Base-by-base conservation (phyloP, 1,139 yeast species). In the Saccharomycopsis hybrid region DNA sequence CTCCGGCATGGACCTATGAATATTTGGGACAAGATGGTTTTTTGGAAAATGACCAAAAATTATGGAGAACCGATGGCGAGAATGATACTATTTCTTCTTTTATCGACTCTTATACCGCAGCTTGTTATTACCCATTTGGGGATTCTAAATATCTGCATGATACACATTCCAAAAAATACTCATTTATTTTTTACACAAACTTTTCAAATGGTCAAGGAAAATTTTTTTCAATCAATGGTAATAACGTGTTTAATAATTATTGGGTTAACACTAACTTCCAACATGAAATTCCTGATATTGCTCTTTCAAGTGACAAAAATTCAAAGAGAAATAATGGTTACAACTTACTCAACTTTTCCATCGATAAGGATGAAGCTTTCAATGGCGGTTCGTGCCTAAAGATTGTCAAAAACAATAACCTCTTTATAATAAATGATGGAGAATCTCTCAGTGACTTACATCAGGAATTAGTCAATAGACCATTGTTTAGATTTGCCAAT, bases 1-100 rank as follows among this genome's bases (percentile, higher is more conserved):
- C 72, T 5, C 72, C 73, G 5, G 72, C 70, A 3, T 70, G 73
- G 73, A 67, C 71, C 1, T 69, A 65, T 56, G 73, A 70, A 52
- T 56, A 59, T 45, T 54, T 65, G 11, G 63, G 59, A 1, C 52
- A 54, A 4, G 53, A 51, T 5, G 57, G 62, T 5, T 69, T 68
- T 51, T 43, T 58, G n/a, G 51, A 55, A 9, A 63, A 63, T 46
- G 73, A 69, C 50, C 58, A 62, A 2, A 60, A 64, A 37, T 66
- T 67, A 47, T 69, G 74, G 74, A 51, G 60, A 28, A 68, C 65
- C 24, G 57, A 55, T 24, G 50, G 37, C 7, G 49, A 53, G 32
- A 49, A 54, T 43, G 63, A 62, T 2, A 52, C 62, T 29, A 58
- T 62, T 2, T 36, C 57, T 1, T 46, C 57, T 1, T 57, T 55